Conservation (phyloP, 2,329 filamentous ascomycete species). For the Fusarium beomiforme region DNA sequence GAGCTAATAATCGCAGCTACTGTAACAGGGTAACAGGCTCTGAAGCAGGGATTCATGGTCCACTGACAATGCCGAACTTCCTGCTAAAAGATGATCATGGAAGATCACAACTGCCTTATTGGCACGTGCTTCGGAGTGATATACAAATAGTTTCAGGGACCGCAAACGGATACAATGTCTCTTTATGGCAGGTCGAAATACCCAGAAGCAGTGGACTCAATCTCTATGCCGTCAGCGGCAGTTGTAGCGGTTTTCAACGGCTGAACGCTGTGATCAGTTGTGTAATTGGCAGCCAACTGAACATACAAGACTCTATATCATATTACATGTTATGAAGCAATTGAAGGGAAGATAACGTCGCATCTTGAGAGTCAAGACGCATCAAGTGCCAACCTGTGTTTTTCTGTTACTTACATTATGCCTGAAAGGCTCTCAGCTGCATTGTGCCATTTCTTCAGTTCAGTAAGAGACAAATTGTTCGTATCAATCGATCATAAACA, state of each 20-base stretch:
- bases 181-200: not conserved
- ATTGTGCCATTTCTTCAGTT: not conserved
- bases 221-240: not conserved
- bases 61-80: not conserved
- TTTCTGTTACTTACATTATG: no score
- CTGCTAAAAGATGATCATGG: not conserved
- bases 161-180: not conserved
- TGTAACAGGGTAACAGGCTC: not conserved
- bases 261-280: not conserved
- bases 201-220: not conserved
- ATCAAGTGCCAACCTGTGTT: no score
- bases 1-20: not conserved
- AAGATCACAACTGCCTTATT: not conserved
- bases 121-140: not conserved
- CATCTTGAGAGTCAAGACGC: no score
- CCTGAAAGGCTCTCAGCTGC: no score
- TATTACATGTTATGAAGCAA: not conserved
- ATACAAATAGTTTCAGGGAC: not conserved
- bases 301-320: not conserved
- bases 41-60: not conserved
- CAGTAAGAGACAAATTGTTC: not conserved
- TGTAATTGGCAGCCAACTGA: no score
- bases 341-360: no score
- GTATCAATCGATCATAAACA: not conserved
- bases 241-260: not conserved